phyloP scores from a whole-genome alignment of 768 basidiomycete genomes.

The Tylopilus rubrobrunneus region DNA sequence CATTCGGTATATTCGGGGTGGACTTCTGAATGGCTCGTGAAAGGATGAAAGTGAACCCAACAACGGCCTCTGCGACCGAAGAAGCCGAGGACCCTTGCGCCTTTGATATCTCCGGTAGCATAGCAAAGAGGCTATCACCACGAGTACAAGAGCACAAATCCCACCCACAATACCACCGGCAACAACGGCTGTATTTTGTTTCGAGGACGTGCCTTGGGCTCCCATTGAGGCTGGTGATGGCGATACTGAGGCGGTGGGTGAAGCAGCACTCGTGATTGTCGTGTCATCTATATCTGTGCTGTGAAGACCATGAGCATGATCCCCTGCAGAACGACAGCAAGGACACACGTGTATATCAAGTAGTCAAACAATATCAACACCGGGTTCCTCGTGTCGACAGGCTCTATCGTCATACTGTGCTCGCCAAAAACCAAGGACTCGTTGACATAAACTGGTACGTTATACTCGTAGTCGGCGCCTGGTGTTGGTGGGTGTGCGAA shows the following conservation, averaged over 20 bases:
- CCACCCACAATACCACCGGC: too few relatives aligned
- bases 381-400: background rate
- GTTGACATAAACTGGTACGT: constrained; percentile 15
- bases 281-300: background rate
- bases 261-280: background rate
- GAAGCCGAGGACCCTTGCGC: too few relatives aligned
- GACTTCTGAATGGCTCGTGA: too few relatives aligned
- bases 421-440: background rate
- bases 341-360: constrained; percentile 15
- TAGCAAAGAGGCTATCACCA: too few relatives aligned
- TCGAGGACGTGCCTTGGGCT: too few relatives aligned
- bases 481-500: constrained; percentile 2
- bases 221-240: too few relatives aligned
- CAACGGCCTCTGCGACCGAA: too few relatives aligned
- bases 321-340: background rate
- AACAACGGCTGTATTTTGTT: too few relatives aligned
- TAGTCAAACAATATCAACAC: constrained; percentile 19
- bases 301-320: background rate
- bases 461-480: constrained; percentile 7
- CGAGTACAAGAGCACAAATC: too few relatives aligned
- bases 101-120: too few relatives aligned
- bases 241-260: background rate
- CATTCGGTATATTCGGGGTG: too few relatives aligned
- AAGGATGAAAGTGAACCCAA: too few relatives aligned
- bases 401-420: constrained; percentile 10